Evolutionary conservation across 1,284 basidiomycete genomes (phyloP), one percentile per base, ranked within the genome.

Genomic region (Inonotus obliquus): DNA sequence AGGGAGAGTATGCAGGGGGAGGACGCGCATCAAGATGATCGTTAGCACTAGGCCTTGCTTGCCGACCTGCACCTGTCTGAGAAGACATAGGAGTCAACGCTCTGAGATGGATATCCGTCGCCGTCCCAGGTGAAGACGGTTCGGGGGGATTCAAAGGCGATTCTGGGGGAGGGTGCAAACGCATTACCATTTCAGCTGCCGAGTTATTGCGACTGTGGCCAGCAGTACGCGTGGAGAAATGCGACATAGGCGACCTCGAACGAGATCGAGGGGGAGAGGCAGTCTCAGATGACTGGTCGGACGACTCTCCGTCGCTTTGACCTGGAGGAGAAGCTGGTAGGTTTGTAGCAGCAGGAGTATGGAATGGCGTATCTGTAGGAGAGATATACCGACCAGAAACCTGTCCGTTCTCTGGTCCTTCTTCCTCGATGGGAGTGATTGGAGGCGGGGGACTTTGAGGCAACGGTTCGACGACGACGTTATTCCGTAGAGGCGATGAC

Each of bases 1-100:
- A 72, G 19, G 91, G 90, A 7, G 90, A 92, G 73, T 92, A 92
- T 23, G 87, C 88, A 25, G 90, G 90, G 29, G 90, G 90, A 63
- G 87, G 86, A 62, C 83, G 78, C 66, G 81, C 77, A 54, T 74
- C 39, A 80, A 60, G 14, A 32, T 32, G 32, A 74, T 66, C 25
- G 69, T 62, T 21, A 32, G 37, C 32, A 47, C 61, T 58, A 57
- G 39, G 59, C 48, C 52, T 59, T 54, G 56, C 54, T 48, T 51
- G 60, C 21, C 63, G 60, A 65, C 65, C 32, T 66, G 65, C 41
- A 60, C 54, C 61, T 66, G 64, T 61, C 55, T 62, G 55, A 41
- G 63, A 63, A 60, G 59, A 39, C 54, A 57, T 49, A 61, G 59
- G 62, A 54, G 81, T 75, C 60, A 89, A 76, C 55, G 88, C 82